Base-by-base conservation (phyloP, 345 rosid species). In the Acer campestre region DNA sequence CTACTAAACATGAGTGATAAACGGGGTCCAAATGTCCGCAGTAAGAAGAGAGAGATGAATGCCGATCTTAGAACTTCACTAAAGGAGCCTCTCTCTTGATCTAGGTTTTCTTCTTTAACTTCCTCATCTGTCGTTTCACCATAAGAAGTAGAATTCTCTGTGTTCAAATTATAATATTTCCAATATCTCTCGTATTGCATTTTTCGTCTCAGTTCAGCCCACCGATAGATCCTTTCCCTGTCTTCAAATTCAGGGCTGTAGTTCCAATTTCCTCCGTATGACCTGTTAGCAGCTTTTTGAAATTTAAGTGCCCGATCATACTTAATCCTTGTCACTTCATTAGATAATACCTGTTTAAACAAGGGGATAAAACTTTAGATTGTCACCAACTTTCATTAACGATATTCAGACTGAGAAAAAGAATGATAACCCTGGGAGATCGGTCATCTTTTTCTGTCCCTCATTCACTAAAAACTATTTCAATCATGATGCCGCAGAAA, bases 1-100 rank as follows among this genome's bases (percentile, higher is more conserved):
- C 89, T 82, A 84, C 93, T 90, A 74, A 86, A 88, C 7, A 93
- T 76, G 71, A 92, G 94, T 63, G 98, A 93, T 56, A 90, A 77
- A 31, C 42, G 84, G 68, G 81, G 75, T 3, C 99, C 98, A 1
- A 95, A 78, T 4, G 86, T 82, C 63, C 83, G 84, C 46, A 95
- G 80, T 23, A 95, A 75, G 66, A 90, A 84, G 58, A 95, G 77
- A 25, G 92, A 83, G 72, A 92, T 64, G 67, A 90, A 87, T 46
- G 86, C 82, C 11, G 92, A 90, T 85, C 80, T 79, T 77, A 95
- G 85, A 66, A 86, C 93, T 84, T 89, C 82, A 11, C 12, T 74
- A 64, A 95, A 90, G 10, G 97, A 85, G 67, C 81, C 91, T 83
- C 91, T 84, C 71, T 83, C 86, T 69, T 88, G 85, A 77, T 79